Base-by-base conservation (phyloP, 176 grass and related monocot genomes). In the Tillandsia fasciculata region DNA sequence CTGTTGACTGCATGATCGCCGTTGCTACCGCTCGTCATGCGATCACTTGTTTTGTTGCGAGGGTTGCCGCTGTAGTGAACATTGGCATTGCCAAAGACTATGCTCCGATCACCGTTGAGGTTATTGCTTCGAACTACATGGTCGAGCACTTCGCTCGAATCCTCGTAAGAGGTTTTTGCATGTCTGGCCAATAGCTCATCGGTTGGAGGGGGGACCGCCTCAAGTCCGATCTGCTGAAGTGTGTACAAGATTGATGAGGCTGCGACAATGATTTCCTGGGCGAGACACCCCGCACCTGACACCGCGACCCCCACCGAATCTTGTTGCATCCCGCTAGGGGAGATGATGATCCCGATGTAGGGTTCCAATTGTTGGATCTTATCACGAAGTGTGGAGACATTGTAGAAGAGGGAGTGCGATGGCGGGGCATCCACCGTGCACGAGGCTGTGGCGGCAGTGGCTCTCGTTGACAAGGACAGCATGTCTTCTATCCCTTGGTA, bases 321-420 rank as follows among this genome's bases (percentile, higher is more conserved):
- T 15, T 52, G 15, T 2, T 29, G 10, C 2, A 65, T 54, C 12
- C 7, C 15, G 50, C 47, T 66, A 9, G 63, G 63, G 14, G 50
- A 75, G 50, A 66, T 26, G 22, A 73, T 49, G 26, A 33, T 42
- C 26, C 26, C 12, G 8, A 33, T 24, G 10, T 48, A 23, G 26
- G 50, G 47, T 53, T 67, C 73, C 63, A 75, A 27, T 15, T 75
- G 73, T 15, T 54, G 63, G 26, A 75, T 63, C 64, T 67, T 75
- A 10, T 75, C 27, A 1, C 47, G n/a, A 26, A 75, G 73, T 26
- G 66, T 14, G 2, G 63, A 20, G 26, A 66, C 12, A 26, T 51
- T 12, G 49, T 66, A 75, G 14, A 75, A 50, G 12, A 75, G 73
- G 66, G 12, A 15, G 22, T 75, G 26, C 15, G 73, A 54, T 9